Base-by-base conservation (phyloP, 257 asterid genomes). In the Forsythia suspensa region DNA sequence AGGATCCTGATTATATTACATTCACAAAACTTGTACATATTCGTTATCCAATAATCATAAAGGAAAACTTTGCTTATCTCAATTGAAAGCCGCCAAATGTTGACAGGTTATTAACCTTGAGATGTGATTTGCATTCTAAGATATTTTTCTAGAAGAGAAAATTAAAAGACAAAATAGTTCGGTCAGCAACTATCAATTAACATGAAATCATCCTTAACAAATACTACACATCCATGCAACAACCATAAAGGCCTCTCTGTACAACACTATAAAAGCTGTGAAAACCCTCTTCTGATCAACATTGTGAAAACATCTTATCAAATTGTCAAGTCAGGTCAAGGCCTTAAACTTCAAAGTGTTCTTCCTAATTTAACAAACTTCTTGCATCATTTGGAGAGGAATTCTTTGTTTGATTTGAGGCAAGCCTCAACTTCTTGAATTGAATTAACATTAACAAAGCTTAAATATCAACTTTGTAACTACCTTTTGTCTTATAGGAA, bases 1-100 rank as follows among this genome's bases (percentile, higher is more conserved):
- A 15, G 98, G 98, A 81, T 91, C 90, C 97, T 94, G 89, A 68
- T 77, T 24, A 81, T 69, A 77, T 15, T 15, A 40, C 67, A 57
- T 57, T 5, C 67, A n/a, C 13, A 51, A 51, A 61, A 20, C 68
- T n/a, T 12, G 13, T 61, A 37, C 24, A 24, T 18, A 71, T 37
- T 59, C 16, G 16, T 43, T 13, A 37, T 63, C 24, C 10, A 39
- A 20, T 59, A 61, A 20, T 8, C 13, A 61, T 61, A 61, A 61
- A 21, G 13, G 6, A 61, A 61, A 20, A 20, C 68, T 61, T 21
- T 61, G 68, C 8, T 18, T 4, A 1, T 55, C 65, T 55, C 65
- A 55, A 10, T 0, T 44, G 15, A 44, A 44, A 44, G 51, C 51
- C 51, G 4, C 51, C 51, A 44, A 9, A 44, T 44, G 11, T 44